Percentiles rank a stretch among this genome's conserved stretches.
These are phyloP conservation scores for Nemania sp. DNA, from an alignment of 2,329 filamentous ascomycete species.

Conservation along the genomic window DNA sequence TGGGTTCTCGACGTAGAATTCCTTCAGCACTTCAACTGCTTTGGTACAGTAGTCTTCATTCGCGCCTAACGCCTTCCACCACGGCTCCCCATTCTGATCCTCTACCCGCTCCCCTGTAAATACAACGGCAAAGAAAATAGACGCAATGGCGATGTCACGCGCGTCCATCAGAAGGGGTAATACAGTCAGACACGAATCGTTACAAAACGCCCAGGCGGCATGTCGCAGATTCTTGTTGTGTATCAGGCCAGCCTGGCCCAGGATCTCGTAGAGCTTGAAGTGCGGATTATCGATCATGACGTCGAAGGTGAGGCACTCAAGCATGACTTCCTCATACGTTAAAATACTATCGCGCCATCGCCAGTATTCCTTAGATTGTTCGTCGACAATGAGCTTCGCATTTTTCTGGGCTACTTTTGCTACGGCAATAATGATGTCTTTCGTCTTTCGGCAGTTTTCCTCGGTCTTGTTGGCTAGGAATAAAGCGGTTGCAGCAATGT, in stretches of 20 bases:
- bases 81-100: slow-evolving; percentile 79
- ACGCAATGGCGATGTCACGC: slow-evolving; percentile 83
- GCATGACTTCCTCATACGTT: slow-evolving; percentile 89
- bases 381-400: slow-evolving; percentile 85
- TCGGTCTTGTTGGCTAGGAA: slow-evolving; percentile 98
- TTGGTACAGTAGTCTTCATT: slow-evolving; percentile 75
- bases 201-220: slow-evolving; percentile 92
- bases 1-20: slow-evolving; percentile 74
- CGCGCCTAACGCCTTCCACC: slow-evolving; percentile 87
- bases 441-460: slow-evolving; percentile 96
- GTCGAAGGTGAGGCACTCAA: slow-evolving; percentile 94
- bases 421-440: slow-evolving; percentile 92
- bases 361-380: slow-evolving; percentile 99
- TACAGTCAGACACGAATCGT: slow-evolving; percentile 86
- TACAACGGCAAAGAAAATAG: slow-evolving; percentile 87
- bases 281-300: slow-evolving; percentile 91
- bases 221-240: slow-evolving; percentile 87
- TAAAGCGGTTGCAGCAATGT: slow-evolving; percentile 88
- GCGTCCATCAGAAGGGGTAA: slow-evolving; percentile 85
- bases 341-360: slow-evolving; percentile 95
- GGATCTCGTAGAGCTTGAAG: slow-evolving; percentile 82
- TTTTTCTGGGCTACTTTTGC: slow-evolving; percentile 97
- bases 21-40: slow-evolving; percentile 81
- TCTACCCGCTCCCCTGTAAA: slow-evolving; percentile 81
- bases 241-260: slow-evolving; percentile 77